A percentile compares a stretch with the other conserved stretches of the same genome.
These are phyloP conservation scores for Colletotrichum spaethianum DNA, from an alignment of 2,329 filamentous ascomycete genomes.

Conservation along the genomic window DNA sequence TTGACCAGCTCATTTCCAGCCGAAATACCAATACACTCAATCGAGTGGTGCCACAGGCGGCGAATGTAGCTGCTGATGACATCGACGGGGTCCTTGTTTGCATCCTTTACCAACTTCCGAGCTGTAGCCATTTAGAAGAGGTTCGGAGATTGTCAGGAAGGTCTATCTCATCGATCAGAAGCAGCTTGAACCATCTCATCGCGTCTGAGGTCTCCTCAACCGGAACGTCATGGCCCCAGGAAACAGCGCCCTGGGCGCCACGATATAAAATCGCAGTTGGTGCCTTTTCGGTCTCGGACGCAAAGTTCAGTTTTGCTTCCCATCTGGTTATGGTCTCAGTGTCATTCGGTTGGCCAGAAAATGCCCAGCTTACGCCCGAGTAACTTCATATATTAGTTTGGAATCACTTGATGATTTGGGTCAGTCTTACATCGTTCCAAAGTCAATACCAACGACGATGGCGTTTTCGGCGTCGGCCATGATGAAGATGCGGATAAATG, in stretches of 20 bases:
- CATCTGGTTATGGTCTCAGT: conserved; percentile 52
- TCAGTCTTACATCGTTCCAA: conserved; percentile 59
- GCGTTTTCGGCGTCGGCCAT: neutral
- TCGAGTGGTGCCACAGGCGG: conserved; percentile 51
- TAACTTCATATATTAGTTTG: conserved; percentile 39
- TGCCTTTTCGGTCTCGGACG: conserved; percentile 50
- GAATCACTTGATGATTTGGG: accelerated
- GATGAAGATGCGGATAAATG: neutral
- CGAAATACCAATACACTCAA: conserved; percentile 46
- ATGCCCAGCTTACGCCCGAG: conserved; percentile 59
- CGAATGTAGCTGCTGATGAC: conserved; percentile 52
- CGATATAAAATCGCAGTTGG: conserved; percentile 49
- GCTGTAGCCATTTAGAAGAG: conserved; percentile 45
- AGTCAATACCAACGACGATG: conserved; percentile 60
- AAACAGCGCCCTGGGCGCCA: accelerated
- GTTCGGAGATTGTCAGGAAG: conserved; percentile 43
- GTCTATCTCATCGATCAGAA: conserved; percentile 53
- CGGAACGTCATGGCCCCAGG: conserved; percentile 53
- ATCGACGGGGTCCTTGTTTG: conserved; percentile 45
- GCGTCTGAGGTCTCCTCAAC: conserved; percentile 28
- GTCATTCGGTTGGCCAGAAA: conserved; percentile 44
- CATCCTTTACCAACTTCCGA: accelerated
- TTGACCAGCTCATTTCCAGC: conserved; percentile 45
- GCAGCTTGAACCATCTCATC: conserved; percentile 59
- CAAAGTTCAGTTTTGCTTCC: conserved; percentile 43